Conservation (phyloP, 352 stramenopile species). For the Pythium biforme region DNA sequence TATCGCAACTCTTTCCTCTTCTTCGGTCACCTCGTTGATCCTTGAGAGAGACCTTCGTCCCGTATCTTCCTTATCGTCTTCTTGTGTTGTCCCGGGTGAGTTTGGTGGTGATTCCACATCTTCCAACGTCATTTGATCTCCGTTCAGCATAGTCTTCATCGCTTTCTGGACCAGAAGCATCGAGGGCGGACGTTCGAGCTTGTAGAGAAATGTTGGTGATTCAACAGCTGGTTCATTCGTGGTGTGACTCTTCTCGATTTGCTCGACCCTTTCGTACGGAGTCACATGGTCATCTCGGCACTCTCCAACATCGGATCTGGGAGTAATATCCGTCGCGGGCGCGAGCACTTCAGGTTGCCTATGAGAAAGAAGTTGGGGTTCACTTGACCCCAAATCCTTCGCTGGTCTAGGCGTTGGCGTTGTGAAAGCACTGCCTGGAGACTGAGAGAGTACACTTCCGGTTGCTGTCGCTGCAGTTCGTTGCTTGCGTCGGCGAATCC, state of each 20-base stretch:
- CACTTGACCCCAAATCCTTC: neutral
- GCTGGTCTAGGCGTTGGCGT: neutral
- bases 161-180: slow-evolving; percentile 24
- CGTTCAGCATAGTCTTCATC: slow-evolving; percentile 1
- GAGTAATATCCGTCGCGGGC: neutral
- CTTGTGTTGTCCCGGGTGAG: slow-evolving; percentile 11
- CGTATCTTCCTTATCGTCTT: neutral
- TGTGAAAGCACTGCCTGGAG: neutral
- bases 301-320: neutral
- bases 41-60: neutral
- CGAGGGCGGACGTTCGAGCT: slow-evolving; percentile 30
- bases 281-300: neutral
- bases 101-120: slow-evolving; percentile 26
- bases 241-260: neutral
- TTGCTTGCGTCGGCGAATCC: slow-evolving; percentile 31
- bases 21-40: neutral
- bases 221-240: neutral
- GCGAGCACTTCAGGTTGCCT: too few species aligned
- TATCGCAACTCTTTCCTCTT: neutral
- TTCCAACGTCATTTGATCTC: slow-evolving; percentile 28
- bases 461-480: slow-evolving; percentile 1
- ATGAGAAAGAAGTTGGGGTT: neutral
- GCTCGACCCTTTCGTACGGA: neutral
- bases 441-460: neutral
- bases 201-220: slow-evolving; percentile 22